Evolutionary conservation across 2,329 filamentous ascomycete species (phyloP).

Genomic region (Aspergillus intermedius): DNA sequence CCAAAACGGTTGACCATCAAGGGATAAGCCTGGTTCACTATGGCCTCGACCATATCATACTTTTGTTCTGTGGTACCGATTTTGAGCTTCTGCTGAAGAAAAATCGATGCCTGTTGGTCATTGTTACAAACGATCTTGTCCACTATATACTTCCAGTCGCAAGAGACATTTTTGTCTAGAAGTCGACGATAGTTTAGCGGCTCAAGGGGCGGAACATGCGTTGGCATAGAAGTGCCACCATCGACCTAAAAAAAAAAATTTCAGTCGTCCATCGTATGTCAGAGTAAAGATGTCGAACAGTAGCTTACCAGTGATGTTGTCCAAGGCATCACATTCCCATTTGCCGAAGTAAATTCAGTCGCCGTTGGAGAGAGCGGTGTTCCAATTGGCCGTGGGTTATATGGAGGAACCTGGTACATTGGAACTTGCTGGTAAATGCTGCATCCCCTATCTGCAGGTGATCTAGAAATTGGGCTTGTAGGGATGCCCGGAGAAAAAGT

Average conservation of each 20-base stretch:
- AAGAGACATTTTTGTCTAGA: constrained; percentile 90
- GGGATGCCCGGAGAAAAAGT: constrained; percentile 22
- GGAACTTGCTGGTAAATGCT: constrained; percentile 30
- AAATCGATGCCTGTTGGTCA: constrained; percentile 97
- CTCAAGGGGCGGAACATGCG: constrained; percentile 79
- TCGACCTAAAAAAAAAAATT: constrained; percentile 14
- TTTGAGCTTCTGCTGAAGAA: constrained; percentile 97
- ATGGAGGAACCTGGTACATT: constrained; percentile 33
- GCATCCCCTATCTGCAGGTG: constrained; percentile 22
- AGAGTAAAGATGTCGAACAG: constrained; percentile 4
- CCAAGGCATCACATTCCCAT: constrained; percentile 23
- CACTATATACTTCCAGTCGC: constrained; percentile 99
- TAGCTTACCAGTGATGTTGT: constrained; percentile 45
- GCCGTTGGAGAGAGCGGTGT: constrained; percentile 67
- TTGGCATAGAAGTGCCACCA: constrained; percentile 54
- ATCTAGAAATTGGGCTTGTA: constrained; percentile 19
- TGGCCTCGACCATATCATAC: constrained; percentile 92
- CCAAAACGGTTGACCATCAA: constrained; percentile 98
- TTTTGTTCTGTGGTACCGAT: constrained; percentile 92
- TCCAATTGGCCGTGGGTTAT: constrained; percentile 53
- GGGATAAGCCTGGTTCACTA: constrained; percentile 88
- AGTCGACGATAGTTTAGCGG: constrained; percentile 94
- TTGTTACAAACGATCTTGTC: constrained; percentile 99
- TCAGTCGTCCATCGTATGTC: constrained; percentile 11
- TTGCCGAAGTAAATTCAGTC: constrained; percentile 60